Evolutionary conservation across 2,329 filamentous ascomycete species (phyloP).

Genomic region (Cucurbitaria berberidis): DNA sequence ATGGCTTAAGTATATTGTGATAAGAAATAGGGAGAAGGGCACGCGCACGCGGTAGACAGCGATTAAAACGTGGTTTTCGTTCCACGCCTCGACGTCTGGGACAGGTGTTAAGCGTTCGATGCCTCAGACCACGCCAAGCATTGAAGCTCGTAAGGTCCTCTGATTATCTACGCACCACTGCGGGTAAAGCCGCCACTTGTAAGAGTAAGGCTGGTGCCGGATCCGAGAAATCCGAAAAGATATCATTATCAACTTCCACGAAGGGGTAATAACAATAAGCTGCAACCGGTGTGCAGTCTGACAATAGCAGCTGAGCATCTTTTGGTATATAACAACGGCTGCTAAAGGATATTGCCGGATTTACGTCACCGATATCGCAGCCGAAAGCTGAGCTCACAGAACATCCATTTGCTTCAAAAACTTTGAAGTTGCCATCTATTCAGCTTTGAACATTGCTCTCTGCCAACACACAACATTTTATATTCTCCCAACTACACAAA

Average conservation of each 20-base stretch:
- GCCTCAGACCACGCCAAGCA: conserved; percentile 23
- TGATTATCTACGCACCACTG: conserved; percentile 10
- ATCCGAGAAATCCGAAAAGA: conserved; percentile 10
- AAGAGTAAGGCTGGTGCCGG: conserved; percentile 5
- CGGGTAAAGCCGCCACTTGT: conserved; percentile 11
- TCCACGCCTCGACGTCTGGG: conserved; percentile 1
- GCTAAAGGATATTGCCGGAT: conserved; percentile 34
- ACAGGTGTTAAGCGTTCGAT: conserved; percentile 8
- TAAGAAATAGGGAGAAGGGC: not conserved
- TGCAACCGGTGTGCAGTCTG: not conserved
- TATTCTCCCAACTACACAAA: conserved; percentile 7
- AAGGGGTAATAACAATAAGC: conserved; percentile 1
- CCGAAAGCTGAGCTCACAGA: conserved; percentile 23
- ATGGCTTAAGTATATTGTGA: conserved; percentile 24
- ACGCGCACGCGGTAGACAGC: not conserved
- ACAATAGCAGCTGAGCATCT: conserved; percentile 13
- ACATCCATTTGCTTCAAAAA: conserved; percentile 22
- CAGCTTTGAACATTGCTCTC: conserved; percentile 8
- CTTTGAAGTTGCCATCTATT: conserved; percentile 9
- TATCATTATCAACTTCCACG: conserved; percentile 1
- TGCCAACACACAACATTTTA: conserved; percentile 9
- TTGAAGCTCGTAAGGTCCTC: conserved; percentile 3
- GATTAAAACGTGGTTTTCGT: conserved; percentile 4
- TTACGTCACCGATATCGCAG: conserved; percentile 43
- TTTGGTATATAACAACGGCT: conserved; percentile 33